These are phyloP conservation scores for Candida cerambycidarum DNA, from an alignment of 805 yeast genomes.

Conservation along the genomic window DNA sequence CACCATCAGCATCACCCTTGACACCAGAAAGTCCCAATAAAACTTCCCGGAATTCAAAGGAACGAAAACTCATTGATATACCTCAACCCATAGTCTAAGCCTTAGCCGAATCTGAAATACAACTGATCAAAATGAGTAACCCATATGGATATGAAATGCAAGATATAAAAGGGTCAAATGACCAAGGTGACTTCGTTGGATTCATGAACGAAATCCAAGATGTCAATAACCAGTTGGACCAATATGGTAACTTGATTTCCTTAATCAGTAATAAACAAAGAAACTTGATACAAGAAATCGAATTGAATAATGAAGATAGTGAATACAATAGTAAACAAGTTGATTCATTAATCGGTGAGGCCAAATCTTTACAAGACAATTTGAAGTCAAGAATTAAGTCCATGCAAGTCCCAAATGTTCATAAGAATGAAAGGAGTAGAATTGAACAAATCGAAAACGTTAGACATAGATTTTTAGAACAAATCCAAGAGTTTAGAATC, in stretches of 20 bases:
- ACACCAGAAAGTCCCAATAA: too few relatives aligned
- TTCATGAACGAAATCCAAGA: conserved; percentile 48
- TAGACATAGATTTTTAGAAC: conserved; percentile 78
- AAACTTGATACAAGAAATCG: conserved; percentile 41
- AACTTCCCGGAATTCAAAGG: not conserved
- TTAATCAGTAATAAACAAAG: conserved; percentile 42
- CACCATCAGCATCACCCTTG: too few relatives aligned
- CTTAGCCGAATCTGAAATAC: not conserved
- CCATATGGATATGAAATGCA: conserved; percentile 35
- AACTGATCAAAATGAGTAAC: conserved; percentile 33
- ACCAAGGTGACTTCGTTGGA: conserved; percentile 43
- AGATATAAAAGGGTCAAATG: conserved; percentile 23
- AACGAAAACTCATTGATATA: not conserved
- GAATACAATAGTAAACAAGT: conserved; percentile 69
- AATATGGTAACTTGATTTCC: conserved; percentile 38
- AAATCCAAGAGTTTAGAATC: conserved; percentile 83
- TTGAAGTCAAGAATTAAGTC: conserved; percentile 76
- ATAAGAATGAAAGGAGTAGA: conserved; percentile 66
- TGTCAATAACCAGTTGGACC: conserved; percentile 42
- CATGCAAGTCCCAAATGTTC: conserved; percentile 67
- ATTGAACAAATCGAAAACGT: conserved; percentile 88
- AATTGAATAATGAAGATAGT: conserved; percentile 41
- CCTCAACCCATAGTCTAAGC: too few relatives aligned
- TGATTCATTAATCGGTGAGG: conserved; percentile 74
- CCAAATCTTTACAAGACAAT: conserved; percentile 70